Conservation (phyloP, 2,329 filamentous ascomycete species). For the Drechslerella dactyloides region DNA sequence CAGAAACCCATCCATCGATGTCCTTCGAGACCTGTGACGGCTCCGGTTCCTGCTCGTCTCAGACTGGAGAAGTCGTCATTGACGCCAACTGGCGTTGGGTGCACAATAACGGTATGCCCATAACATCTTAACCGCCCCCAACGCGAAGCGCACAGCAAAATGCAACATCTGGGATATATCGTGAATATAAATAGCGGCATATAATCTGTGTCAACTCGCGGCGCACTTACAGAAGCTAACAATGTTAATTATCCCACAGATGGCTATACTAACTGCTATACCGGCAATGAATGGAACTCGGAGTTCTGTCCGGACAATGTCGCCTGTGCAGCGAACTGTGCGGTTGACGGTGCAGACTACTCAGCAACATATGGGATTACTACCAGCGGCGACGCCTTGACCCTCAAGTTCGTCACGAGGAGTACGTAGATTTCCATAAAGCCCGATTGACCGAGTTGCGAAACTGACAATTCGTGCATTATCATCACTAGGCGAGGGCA, state of each 20-base stretch:
- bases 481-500: constrained; percentile 29
- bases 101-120: constrained; percentile 57
- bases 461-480: constrained; percentile 6
- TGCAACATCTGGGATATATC: neutral
- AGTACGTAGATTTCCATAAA: constrained; percentile 57
- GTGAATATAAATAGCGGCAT: neutral
- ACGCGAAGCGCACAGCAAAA: constrained; percentile 1
- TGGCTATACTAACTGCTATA: constrained; percentile 63
- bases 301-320: constrained; percentile 60
- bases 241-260: constrained; percentile 8
- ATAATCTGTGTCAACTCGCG: neutral
- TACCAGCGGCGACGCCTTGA: constrained; percentile 63
- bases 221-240: constrained; percentile 11
- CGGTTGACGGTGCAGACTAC: constrained; percentile 65
- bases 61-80: constrained; percentile 63
- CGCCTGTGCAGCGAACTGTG: constrained; percentile 63
- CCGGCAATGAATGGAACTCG: constrained; percentile 59
- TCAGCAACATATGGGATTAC: constrained; percentile 64
- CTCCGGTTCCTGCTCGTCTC: constrained; percentile 64
- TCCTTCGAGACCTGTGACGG: constrained; percentile 64
- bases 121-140: neutral
- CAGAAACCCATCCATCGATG: constrained; percentile 64
- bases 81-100: constrained; percentile 65
- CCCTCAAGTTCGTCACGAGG: constrained; percentile 66
- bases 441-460: neutral